These are phyloP conservation scores for Trichoderma aggressivum DNA, from an alignment of 2,329 filamentous ascomycete genomes.

Conservation along the genomic window DNA sequence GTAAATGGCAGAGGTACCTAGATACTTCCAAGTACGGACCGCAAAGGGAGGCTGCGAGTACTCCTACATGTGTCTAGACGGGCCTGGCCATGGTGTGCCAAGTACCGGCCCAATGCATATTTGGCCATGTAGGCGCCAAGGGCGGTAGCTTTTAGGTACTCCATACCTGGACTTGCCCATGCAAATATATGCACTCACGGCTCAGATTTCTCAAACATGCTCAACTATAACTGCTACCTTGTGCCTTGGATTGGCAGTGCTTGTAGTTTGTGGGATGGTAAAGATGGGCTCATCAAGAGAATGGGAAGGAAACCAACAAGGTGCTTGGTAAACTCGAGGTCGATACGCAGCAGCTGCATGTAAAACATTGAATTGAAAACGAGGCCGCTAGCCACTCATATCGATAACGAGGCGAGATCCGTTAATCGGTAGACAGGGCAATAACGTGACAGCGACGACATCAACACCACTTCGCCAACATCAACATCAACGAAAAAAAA, in stretches of 20 bases:
- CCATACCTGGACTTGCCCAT: not conserved
- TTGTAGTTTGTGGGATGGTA: not conserved
- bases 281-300: not conserved
- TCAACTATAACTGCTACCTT: not conserved
- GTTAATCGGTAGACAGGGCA: not conserved
- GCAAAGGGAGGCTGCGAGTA: not conserved
- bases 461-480: not conserved
- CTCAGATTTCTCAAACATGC: constrained; percentile 4
- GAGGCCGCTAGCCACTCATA: not conserved
- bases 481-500: not conserved
- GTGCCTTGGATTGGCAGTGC: not conserved
- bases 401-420: constrained; percentile 13
- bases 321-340: not conserved
- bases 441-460: constrained; percentile 5
- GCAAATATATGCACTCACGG: not conserved
- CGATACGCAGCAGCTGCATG: not conserved
- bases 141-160: not conserved
- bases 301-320: not conserved
- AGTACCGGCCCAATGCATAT: not conserved
- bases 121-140: not conserved
- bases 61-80: not conserved
- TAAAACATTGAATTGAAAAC: not conserved
- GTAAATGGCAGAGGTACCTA: not conserved
- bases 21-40: not conserved
- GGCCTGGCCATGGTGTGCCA: not conserved